Conservation (phyloP, 805 yeast genomes). For the Groenewaldozyma tartarivorans region DNA sequence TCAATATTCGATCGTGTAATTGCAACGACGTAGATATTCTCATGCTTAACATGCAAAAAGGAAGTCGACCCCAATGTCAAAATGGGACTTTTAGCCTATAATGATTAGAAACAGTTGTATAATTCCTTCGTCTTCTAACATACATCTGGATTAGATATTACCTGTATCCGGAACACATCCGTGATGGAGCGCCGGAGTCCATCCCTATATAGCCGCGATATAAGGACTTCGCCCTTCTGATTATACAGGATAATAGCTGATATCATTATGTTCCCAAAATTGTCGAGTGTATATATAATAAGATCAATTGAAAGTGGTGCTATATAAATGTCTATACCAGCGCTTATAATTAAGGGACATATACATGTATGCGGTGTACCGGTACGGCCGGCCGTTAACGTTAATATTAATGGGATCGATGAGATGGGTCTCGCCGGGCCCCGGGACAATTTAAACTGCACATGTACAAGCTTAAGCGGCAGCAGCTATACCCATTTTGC, state of each 20-base stretch:
- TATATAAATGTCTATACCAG: too few relatives aligned
- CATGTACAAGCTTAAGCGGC: too few relatives aligned
- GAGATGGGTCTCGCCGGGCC: too few relatives aligned
- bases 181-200: conserved; percentile 70
- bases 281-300: background rate
- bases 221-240: conserved; percentile 71
- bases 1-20: conserved; percentile 87
- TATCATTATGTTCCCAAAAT: too few relatives aligned
- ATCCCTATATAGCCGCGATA: conserved; percentile 63
- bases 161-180: conserved; percentile 89
- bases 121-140: conserved; percentile 8
- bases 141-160: conserved; percentile 54
- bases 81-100: conserved; percentile 50
- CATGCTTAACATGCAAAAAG: conserved; percentile 62
- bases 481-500: too few relatives aligned
- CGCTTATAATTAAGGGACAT: too few relatives aligned
- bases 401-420: too few relatives aligned
- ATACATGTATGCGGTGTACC: too few relatives aligned
- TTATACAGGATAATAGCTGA: conserved; percentile 74
- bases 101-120: background rate
- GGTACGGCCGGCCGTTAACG: too few relatives aligned
- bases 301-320: too few relatives aligned
- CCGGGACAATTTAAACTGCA: too few relatives aligned
- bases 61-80: conserved; percentile 89
- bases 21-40: conserved; percentile 69